Percentiles rank a stretch among this genome's conserved stretches.
phyloP scores from a whole-genome alignment of 495 filamentous ascomycete genomes.

The Ascobolus immersus region DNA sequence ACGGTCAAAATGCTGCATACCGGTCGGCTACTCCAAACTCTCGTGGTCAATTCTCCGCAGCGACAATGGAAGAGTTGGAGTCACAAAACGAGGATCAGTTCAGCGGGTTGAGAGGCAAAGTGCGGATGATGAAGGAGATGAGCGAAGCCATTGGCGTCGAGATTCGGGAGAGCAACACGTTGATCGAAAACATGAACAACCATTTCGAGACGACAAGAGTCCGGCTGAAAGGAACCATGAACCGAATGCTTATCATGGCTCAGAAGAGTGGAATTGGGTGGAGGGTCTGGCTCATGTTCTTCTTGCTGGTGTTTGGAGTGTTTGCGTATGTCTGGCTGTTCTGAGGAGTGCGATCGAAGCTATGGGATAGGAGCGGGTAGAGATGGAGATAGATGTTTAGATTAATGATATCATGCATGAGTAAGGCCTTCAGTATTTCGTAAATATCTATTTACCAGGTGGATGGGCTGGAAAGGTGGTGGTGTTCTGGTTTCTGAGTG shows the following conservation, averaged over 20 bases:
- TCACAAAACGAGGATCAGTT: slow-evolving; percentile 84
- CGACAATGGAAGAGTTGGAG: slow-evolving; percentile 78
- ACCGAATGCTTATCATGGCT: slow-evolving; percentile 86
- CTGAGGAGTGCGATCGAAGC: too few species aligned
- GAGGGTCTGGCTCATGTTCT: slow-evolving; percentile 79
- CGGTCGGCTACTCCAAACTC: slow-evolving; percentile 58
- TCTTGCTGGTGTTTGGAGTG: slow-evolving; percentile 46
- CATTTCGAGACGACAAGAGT: slow-evolving; percentile 64
- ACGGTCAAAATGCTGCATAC: too few species aligned
- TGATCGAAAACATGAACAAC: slow-evolving; percentile 76
- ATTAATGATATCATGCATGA: too few species aligned
- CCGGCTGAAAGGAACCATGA: slow-evolving; percentile 75
- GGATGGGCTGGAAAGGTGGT: too few species aligned
- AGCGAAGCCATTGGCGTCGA: slow-evolving; percentile 82
- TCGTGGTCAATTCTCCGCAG: slow-evolving; percentile 82
- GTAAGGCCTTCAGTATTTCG: too few species aligned
- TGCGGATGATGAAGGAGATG: slow-evolving; percentile 73
- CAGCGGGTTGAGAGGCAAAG: slow-evolving; percentile 72
- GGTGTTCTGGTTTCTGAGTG: too few species aligned
- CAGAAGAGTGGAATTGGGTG: slow-evolving; percentile 78
- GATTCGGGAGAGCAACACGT: slow-evolving; percentile 59
- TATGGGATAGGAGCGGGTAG: too few species aligned
- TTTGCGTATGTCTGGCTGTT: slow-evolving; percentile 88
- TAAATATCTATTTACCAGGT: too few species aligned
- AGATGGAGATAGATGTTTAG: too few species aligned